A percentile compares a stretch with the other conserved stretches of the same genome.
Conservation (phyloP, 805 yeast species). For the Pichia heedii region DNA sequence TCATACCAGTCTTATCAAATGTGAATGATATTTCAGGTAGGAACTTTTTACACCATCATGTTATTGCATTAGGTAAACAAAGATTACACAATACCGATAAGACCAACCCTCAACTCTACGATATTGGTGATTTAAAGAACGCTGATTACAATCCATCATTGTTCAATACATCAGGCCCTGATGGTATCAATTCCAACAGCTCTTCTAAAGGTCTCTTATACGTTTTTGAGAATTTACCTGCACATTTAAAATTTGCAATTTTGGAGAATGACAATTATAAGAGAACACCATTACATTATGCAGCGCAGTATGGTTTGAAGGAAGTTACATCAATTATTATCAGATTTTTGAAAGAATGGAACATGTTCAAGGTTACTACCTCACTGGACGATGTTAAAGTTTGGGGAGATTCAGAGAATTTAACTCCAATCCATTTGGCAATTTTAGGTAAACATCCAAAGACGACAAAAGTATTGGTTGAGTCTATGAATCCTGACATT, state of each 20-base stretch:
- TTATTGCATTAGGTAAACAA: slow-evolving; percentile 69
- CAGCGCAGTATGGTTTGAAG: slow-evolving; percentile 77
- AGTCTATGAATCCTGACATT: slow-evolving; percentile 30
- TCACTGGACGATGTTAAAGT: slow-evolving; percentile 46
- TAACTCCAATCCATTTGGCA: slow-evolving; percentile 78
- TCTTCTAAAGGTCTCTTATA: slow-evolving; percentile 51
- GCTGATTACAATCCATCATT: slow-evolving; percentile 32
- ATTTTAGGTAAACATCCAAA: slow-evolving; percentile 75
- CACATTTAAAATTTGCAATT: slow-evolving; percentile 44
- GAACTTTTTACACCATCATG: slow-evolving; percentile 77
- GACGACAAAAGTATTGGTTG: slow-evolving; percentile 55
- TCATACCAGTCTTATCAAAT: slow-evolving; percentile 48
- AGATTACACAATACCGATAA: slow-evolving; percentile 21
- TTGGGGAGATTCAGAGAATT: slow-evolving; percentile 74
- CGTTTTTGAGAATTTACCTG: slow-evolving; percentile 48
- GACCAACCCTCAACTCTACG: slow-evolving; percentile 15
- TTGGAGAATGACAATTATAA: slow-evolving; percentile 64
- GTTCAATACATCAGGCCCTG: slow-evolving; percentile 49
- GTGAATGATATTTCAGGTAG: slow-evolving; percentile 70
- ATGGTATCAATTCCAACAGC: slow-evolving; percentile 52
- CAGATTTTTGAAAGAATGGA: slow-evolving; percentile 49
- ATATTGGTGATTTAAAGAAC: slow-evolving; percentile 7
- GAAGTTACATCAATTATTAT: slow-evolving; percentile 52
- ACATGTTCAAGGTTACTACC: slow-evolving; percentile 37
- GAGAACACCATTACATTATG: slow-evolving; percentile 84